Base-by-base conservation (phyloP, 306 rosid species). In the Amphicarpaea edgeworthii region DNA sequence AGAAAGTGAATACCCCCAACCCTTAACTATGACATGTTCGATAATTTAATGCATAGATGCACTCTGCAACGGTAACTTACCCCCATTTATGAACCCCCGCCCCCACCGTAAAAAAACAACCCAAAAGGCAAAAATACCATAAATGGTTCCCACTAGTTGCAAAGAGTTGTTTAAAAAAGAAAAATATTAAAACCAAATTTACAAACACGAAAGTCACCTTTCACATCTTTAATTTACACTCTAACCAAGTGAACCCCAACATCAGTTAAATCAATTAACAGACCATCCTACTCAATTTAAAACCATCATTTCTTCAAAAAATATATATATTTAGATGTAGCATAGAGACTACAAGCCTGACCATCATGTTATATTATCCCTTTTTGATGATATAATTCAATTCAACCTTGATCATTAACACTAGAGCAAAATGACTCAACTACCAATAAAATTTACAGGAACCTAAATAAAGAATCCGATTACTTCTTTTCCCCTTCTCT, bases 391-490 rank as follows among this genome's bases (percentile, higher is more conserved):
- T 8, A 62, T 50, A 17, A 11, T 12, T 38, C 16, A 9, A 60
- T 28, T 51, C 37, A 51, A 61, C 46, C 23, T 30, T 66, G 26
- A 58, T 4, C 7, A 12, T 21, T 10, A 46, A 41, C 16, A 68
- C 28, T 58, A 9, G 8, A 38, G 15, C 46, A 43, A 70, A 58
- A 63, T 50, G 63, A 75, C 24, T 11, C 53, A 40, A 12, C 17
- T 21, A 55, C 41, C 46, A 67, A 69, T 26, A 80, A 40, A 73
- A 69, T 28, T 45, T 21, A 71, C 55, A 75, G 61, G 72, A 69
- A 60, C 66, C 81, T 32, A 57, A 75, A 81, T 20, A 72, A 88
- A 82, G 88, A 88, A 83, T 86, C 86, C 87, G 69, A 79, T 83
- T 61, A 70, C 77, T 70, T 43, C 30, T 54, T 68, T 30, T 38